phyloP scores from a whole-genome alignment of 345 rosid genomes.

The Geranium rotundifolium region DNA sequence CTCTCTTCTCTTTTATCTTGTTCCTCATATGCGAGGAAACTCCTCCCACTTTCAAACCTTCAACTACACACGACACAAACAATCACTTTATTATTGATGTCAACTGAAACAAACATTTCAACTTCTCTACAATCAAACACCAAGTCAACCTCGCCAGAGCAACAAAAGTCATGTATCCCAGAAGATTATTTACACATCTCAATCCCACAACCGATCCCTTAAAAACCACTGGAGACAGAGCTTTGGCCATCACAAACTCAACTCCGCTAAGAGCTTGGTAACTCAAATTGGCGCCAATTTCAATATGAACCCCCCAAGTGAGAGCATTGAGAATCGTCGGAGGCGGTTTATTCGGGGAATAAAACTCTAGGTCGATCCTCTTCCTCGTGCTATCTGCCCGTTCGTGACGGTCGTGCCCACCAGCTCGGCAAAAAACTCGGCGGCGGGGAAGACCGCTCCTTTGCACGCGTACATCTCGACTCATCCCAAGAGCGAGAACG shows the following conservation, averaged over 20 bases:
- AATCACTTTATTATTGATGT: no score
- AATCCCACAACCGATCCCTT: conserved; percentile 59
- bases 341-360: conserved; percentile 67
- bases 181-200: conserved; percentile 53
- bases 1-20: no score
- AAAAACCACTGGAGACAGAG: conserved; percentile 39
- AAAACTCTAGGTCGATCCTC: conserved; percentile 73
- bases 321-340: conserved; percentile 56
- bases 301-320: conserved; percentile 79
- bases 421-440: conserved; percentile 67
- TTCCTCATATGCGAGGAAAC: no score
- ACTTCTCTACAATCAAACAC: no score
- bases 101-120: no score
- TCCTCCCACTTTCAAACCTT: no score
- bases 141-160: conserved; percentile 74
- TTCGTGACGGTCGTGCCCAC: conserved; percentile 61
- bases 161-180: conserved; percentile 77
- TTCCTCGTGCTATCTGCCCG: conserved; percentile 62
- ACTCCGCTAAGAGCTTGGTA: conserved; percentile 65
- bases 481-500: conserved; percentile 32
- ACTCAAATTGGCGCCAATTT: conserved; percentile 65
- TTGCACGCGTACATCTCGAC: conserved; percentile 56
- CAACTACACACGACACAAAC: no score
- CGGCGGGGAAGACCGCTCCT: conserved; percentile 59
- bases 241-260: conserved; percentile 49